Evolutionary conservation across 2,329 filamentous ascomycete genomes (phyloP).

Genomic region (Phyllosticta paracitricarpa): DNA sequence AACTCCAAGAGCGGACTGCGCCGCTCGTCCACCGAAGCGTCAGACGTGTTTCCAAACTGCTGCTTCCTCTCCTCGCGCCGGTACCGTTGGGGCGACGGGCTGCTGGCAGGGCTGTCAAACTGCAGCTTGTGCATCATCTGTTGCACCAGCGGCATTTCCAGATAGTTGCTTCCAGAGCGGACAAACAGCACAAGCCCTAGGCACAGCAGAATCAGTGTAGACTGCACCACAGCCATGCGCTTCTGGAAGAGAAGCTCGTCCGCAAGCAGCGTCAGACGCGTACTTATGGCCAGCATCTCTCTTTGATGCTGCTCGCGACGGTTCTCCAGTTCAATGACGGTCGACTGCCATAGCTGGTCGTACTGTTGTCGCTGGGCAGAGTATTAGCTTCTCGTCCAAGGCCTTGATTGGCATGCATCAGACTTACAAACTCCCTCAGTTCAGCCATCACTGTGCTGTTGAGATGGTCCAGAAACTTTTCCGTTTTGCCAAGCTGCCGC

Average conservation of each 20-base stretch:
- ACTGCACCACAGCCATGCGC: constrained; percentile 87
- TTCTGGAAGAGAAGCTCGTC: constrained; percentile 81
- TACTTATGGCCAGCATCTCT: constrained; percentile 72
- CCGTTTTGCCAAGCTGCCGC: constrained; percentile 73
- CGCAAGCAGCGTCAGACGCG: constrained; percentile 76
- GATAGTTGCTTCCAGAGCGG: constrained; percentile 24
- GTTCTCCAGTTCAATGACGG: constrained; percentile 79
- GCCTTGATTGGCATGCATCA: background rate
- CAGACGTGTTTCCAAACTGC: constrained; percentile 14
- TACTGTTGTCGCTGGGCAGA: constrained; percentile 59
- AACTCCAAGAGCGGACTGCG: constrained; percentile 21
- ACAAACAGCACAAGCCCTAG: constrained; percentile 78
- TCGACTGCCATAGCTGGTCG: constrained; percentile 93
- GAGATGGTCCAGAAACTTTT: constrained; percentile 70
- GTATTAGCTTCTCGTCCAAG: background rate
- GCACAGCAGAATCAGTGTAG: constrained; percentile 74
- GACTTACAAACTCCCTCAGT: constrained; percentile 43
- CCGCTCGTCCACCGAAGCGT: constrained; percentile 24
- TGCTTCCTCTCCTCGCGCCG: constrained; percentile 22
- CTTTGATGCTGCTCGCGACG: constrained; percentile 76
- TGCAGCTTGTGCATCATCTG: constrained; percentile 28
- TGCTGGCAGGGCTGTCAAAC: constrained; percentile 28
- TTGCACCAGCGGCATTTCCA: constrained; percentile 37
- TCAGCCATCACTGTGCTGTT: constrained; percentile 81
- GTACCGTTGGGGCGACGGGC: constrained; percentile 24